A percentile compares a stretch with the other conserved stretches of the same genome.
Conservation (phyloP, 495 filamentous ascomycete genomes). For the Chaetomium tenue region DNA sequence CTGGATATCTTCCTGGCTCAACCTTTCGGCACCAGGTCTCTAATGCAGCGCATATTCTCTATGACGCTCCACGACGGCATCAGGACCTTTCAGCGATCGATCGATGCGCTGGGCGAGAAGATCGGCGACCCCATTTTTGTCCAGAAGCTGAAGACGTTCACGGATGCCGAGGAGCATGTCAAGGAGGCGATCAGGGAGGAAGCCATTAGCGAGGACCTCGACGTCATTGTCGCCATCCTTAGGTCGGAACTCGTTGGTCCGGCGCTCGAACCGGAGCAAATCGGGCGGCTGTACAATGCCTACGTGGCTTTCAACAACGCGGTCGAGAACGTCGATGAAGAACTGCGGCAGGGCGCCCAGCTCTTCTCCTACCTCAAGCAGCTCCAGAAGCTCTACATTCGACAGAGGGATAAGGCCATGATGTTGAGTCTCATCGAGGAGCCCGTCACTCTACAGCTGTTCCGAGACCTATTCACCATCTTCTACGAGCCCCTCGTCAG, state of each 20-base stretch:
- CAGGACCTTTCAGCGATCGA: constrained; percentile 73
- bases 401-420: constrained; percentile 93
- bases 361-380: constrained; percentile 95
- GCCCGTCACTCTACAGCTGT: constrained; percentile 85
- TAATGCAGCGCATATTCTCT: constrained; percentile 90
- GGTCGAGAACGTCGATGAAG: constrained; percentile 85
- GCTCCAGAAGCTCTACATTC: constrained; percentile 84
- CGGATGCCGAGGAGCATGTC: constrained; percentile 65
- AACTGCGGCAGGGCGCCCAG: constrained; percentile 82
- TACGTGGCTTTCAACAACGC: constrained; percentile 97
- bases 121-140: constrained; percentile 78
- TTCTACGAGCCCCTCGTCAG: constrained; percentile 97
- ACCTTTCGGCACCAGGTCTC: constrained; percentile 82
- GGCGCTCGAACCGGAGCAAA: constrained; percentile 66
- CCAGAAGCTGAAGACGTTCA: constrained; percentile 76
- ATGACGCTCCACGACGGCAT: constrained; percentile 92
- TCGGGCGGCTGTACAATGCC: constrained; percentile 82
- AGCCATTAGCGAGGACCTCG: constrained; percentile 65
- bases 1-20: constrained; percentile 94
- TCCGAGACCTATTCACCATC: constrained; percentile 95
- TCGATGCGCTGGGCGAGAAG: constrained; percentile 70
- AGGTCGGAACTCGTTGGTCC: constrained; percentile 69
- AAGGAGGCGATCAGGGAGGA: constrained; percentile 74
- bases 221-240: constrained; percentile 81
- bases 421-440: constrained; percentile 96